phyloP scores from a whole-genome alignment of 2,329 filamentous ascomycete species.

The Monosporascus sp. region DNA sequence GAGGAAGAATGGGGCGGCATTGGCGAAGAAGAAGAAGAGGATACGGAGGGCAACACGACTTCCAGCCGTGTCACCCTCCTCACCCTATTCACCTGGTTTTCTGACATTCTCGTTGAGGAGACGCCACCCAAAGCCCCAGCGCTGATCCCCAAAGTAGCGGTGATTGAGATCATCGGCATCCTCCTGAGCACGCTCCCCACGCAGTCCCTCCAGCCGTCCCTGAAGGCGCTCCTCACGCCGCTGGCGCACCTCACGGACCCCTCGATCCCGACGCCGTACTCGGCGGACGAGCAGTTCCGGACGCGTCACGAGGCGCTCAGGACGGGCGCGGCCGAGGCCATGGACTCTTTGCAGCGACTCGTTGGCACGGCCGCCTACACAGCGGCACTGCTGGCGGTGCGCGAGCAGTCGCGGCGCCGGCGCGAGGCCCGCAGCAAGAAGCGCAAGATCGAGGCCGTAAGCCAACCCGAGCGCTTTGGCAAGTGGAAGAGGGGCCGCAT shows the following conservation, averaged over 20 bases:
- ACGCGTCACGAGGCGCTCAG: constrained; percentile 66
- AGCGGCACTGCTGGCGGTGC: constrained; percentile 65
- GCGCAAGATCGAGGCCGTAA: constrained; percentile 82
- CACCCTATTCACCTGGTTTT: constrained; percentile 74
- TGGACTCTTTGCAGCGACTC: constrained; percentile 79
- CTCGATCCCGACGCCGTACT: constrained; percentile 65
- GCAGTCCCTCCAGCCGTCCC: constrained; percentile 53
- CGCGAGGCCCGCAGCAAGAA: constrained; percentile 74
- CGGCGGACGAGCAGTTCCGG: constrained; percentile 65
- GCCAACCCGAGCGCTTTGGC: constrained; percentile 72
- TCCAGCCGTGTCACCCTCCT: constrained; percentile 42
- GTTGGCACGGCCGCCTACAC: constrained; percentile 78
- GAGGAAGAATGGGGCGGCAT: constrained; percentile 33
- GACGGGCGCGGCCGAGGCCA: constrained; percentile 66
- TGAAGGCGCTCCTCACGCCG: constrained; percentile 54
- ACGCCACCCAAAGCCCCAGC: constrained; percentile 56
- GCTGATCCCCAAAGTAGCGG: constrained; percentile 69
- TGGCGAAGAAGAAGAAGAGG: constrained; percentile 24
- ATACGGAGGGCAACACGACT: constrained; percentile 29
- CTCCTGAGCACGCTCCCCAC: constrained; percentile 58
- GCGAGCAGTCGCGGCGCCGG: constrained; percentile 65
- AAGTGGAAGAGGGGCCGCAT: constrained; percentile 77
- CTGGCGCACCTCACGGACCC: constrained; percentile 83
- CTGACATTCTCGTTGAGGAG: constrained; percentile 74
- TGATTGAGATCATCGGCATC: constrained; percentile 68